Evolutionary conservation across 331 rosid species (phyloP).

Genomic region (Malus hybrid): DNA sequence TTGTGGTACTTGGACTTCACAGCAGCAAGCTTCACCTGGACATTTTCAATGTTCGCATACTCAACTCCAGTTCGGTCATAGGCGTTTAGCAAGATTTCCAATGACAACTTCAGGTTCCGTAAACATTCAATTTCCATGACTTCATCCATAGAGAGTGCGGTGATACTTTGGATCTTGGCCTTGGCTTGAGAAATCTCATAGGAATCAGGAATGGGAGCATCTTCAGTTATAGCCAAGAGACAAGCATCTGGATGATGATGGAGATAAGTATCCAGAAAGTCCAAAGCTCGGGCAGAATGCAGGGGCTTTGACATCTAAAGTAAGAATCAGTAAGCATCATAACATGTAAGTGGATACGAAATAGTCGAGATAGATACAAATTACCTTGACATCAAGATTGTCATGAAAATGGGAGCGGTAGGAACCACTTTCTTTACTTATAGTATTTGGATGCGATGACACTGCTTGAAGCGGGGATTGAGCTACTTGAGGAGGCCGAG

Average conservation of each 20-base stretch:
- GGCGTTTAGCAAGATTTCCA: background rate
- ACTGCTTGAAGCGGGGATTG: background rate
- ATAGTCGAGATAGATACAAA: background rate
- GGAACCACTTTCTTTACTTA: background rate
- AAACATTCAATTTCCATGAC: background rate
- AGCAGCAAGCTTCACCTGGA: background rate
- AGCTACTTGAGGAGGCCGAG: background rate
- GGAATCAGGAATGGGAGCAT: background rate
- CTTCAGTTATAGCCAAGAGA: background rate
- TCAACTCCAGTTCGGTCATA: background rate
- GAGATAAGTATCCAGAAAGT: background rate
- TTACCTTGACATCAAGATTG: background rate
- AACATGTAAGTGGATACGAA: background rate
- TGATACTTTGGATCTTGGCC: background rate
- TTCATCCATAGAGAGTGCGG: background rate
- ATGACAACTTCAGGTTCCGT: background rate
- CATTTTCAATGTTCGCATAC: background rate
- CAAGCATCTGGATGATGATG: background rate
- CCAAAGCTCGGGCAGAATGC: background rate
- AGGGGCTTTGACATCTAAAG: background rate
- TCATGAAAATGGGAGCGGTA: background rate
- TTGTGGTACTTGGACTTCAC: background rate
- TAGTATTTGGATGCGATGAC: background rate
- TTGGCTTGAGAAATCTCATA: background rate
- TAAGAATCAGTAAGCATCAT: background rate